Evolutionary conservation across 2,329 filamentous ascomycete species (phyloP), one percentile per base, ranked within the genome.

Genomic region (Thelonectria olida): DNA sequence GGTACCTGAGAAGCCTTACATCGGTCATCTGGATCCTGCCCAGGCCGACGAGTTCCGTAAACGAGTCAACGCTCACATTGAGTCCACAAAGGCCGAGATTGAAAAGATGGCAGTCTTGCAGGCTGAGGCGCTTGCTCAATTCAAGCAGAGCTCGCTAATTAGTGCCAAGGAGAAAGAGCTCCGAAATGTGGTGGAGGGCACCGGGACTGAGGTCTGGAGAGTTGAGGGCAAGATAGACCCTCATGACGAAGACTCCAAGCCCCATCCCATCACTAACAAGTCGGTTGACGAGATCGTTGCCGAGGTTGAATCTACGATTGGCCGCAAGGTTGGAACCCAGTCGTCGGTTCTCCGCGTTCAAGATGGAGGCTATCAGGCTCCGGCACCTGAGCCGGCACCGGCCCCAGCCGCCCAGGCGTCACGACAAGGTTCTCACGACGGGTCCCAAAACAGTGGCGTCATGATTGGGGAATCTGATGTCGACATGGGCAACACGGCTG

Each of bases 41-140:
- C 88, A 95, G 71, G 88, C 94, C 1, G 90, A 92, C 44, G 90
- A 96, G 68, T 97, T 98, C 76, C 89, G 91, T 58, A 90, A 91
- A 72, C 88, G 93, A 34, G 91, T 94, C 2, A 81, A 86, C 20
- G 87, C 90, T 48, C 90, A 91, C 72, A 84, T 96, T 10, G 84
- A 87, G 8, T 86, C 91, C 25, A 91, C 92, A 51, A 88, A 92
- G 62, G 87, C 87, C 1, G 94, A 98, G 71, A 93, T 98, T 56
- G 91, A 94, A 68, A 89, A 88, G 68, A 89, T 98, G 86, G 92
- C 93, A 76, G 86, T 86, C 31, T 87, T 90, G 25, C 95, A 99
- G 75, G 89, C 88, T 3, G 88, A 88, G 71, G 86, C 89, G 58
- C 85, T 98, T 79, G 87, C 88, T 22, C 90, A 89, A 66, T 86